phyloP scores from a whole-genome alignment of 169 alveolate species.

The Plasmodium coatneyi region DNA sequence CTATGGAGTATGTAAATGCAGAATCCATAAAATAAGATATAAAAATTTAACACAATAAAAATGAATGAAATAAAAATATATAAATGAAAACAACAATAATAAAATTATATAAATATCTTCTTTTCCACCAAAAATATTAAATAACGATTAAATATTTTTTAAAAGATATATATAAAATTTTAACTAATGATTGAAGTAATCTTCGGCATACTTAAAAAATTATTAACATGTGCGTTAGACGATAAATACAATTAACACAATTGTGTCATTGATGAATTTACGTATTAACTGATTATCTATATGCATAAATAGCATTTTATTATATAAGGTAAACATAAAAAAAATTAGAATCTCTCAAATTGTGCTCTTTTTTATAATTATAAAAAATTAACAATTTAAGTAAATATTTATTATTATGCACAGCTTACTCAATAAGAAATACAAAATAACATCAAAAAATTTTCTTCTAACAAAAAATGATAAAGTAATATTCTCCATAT shows the following conservation, averaged over 20 bases:
- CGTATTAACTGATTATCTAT: background rate
- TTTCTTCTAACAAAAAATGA: too few relatives aligned
- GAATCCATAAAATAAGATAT: background rate
- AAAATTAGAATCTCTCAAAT: background rate
- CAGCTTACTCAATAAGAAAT: background rate
- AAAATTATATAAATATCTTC: too few relatives aligned
- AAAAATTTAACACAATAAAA: background rate
- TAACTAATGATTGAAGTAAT: background rate
- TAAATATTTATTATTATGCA: too few relatives aligned
- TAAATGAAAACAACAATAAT: background rate
- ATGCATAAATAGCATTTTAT: background rate
- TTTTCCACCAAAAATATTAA: background rate
- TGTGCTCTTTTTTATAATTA: background rate
- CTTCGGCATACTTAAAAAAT: background rate
- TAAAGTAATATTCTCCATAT: too few relatives aligned
- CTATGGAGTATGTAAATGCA: background rate
- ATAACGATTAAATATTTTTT: too few relatives aligned
- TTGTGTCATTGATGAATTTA: background rate
- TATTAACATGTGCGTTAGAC: background rate
- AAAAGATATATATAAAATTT: too few relatives aligned
- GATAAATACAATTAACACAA: background rate
- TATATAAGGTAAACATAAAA: background rate
- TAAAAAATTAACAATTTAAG: background rate
- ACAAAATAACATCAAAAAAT: background rate
- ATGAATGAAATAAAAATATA: background rate